phyloP scores from a whole-genome alignment of 75 land plant genomes.

The Isoetes taiwanensis region DNA sequence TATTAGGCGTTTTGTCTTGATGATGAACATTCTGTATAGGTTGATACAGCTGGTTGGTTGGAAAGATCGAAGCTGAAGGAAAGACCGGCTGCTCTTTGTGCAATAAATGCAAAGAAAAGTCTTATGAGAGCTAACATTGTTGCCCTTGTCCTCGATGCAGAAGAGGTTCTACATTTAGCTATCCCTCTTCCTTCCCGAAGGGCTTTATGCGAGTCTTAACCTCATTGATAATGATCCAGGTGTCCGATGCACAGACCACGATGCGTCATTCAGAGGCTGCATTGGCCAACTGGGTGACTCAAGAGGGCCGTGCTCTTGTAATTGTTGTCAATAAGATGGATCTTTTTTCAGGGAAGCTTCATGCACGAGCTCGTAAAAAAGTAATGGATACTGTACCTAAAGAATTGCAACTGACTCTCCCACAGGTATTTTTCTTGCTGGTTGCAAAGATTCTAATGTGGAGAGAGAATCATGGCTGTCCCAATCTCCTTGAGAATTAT shows the following conservation, averaged over 20 bases:
- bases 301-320: conserved; percentile 91
- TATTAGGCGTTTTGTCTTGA: too few species aligned
- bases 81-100: conserved; percentile 78
- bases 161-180: conserved; percentile 62
- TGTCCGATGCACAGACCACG: conserved; percentile 39
- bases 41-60: conserved; percentile 99
- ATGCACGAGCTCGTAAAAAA: conserved; percentile 35
- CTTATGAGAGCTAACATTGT: conserved; percentile 88
- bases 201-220: too few species aligned
- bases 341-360: conserved; percentile 53
- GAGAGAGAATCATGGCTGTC: background rate
- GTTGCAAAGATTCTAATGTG: background rate
- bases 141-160: conserved; percentile 87
- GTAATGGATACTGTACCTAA: conserved; percentile 72
- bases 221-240: background rate
- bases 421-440: conserved; percentile 49
- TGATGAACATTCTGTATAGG: conserved; percentile 26
- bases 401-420: conserved; percentile 76
- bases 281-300: conserved; percentile 71
- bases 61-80: conserved; percentile 58
- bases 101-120: conserved; percentile 71
- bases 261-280: conserved; percentile 92
- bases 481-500: too few species aligned
- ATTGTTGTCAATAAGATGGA: conserved; percentile 98
- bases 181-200: conserved; percentile 1